These are phyloP conservation scores for Neurospora sp. DNA, from an alignment of 495 filamentous ascomycete species.

Conservation along the genomic window DNA sequence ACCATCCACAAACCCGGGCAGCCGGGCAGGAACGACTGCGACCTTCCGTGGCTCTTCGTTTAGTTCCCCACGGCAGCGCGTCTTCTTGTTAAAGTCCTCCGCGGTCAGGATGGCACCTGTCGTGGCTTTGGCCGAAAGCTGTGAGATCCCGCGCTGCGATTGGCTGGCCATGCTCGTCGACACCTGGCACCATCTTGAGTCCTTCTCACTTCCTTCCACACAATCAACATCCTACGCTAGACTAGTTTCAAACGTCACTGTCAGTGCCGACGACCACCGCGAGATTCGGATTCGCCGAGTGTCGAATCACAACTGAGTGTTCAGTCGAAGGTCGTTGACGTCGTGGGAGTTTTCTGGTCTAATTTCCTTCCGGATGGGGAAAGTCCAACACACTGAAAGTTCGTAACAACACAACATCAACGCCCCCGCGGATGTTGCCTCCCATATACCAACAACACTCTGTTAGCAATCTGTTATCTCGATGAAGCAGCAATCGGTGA, in stretches of 20 bases:
- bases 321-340: neutral
- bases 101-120: no score
- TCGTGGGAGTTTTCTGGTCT: neutral
- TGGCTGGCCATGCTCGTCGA: neutral
- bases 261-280: neutral
- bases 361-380: neutral
- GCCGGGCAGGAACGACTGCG: no score
- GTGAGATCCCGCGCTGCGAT: neutral
- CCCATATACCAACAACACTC: neutral
- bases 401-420: neutral
- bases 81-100: no score
- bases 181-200: neutral
- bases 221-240: neutral
- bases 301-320: neutral
- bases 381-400: neutral
- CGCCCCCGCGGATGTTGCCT: neutral
- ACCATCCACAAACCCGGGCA: no score
- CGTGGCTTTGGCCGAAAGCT: no score
- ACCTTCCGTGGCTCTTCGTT: no score
- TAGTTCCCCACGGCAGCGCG: no score
- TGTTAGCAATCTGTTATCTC: neutral
- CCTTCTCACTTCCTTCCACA: neutral
- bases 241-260: neutral
- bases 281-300: neutral
- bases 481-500: neutral